Conservation (phyloP, 257 asterid genomes). For the Dorcoceras hygrometricum region DNA sequence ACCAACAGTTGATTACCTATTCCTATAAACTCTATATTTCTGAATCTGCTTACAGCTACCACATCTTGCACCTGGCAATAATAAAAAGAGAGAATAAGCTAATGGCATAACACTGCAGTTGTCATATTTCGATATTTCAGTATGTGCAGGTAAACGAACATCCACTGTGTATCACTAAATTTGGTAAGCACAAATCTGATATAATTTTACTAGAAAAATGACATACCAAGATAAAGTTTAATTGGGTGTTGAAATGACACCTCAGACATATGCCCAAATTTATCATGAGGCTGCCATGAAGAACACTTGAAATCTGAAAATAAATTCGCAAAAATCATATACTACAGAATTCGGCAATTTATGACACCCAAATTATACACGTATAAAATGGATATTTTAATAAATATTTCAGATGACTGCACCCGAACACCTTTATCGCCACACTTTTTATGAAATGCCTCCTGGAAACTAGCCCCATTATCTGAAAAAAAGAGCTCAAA, state of each 20-base stretch:
- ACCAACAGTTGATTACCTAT: slow-evolving; percentile 37
- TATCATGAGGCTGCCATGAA: slow-evolving; percentile 67
- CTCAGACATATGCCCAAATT: slow-evolving; percentile 66
- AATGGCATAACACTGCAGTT: neutral
- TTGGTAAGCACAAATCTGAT: slow-evolving; percentile 23
- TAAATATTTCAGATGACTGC: slow-evolving; percentile 26
- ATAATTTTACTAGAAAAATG: slow-evolving; percentile 17
- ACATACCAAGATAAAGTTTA: slow-evolving; percentile 84
- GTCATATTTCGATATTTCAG: neutral
- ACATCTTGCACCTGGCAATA: slow-evolving; percentile 71
- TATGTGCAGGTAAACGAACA: neutral
- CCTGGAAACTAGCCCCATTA: slow-evolving; percentile 56
- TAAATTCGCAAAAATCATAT: slow-evolving; percentile 19
- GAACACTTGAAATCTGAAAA: slow-evolving; percentile 72
- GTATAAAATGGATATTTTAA: slow-evolving; percentile 16
- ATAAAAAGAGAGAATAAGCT: slow-evolving; percentile 24
- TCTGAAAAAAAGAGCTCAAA: slow-evolving; percentile 76
- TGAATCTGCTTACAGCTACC: slow-evolving; percentile 75
- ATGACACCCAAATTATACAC: neutral
- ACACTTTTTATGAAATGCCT: slow-evolving; percentile 72
- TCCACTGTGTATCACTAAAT: slow-evolving; percentile 9
- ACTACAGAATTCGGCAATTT: neutral
- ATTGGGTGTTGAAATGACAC: slow-evolving; percentile 95
- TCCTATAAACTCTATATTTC: slow-evolving; percentile 57
- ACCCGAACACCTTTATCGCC: slow-evolving; percentile 86